Base-by-base conservation (phyloP, 2,329 filamentous ascomycete species). In the Mariannaea elegans region DNA sequence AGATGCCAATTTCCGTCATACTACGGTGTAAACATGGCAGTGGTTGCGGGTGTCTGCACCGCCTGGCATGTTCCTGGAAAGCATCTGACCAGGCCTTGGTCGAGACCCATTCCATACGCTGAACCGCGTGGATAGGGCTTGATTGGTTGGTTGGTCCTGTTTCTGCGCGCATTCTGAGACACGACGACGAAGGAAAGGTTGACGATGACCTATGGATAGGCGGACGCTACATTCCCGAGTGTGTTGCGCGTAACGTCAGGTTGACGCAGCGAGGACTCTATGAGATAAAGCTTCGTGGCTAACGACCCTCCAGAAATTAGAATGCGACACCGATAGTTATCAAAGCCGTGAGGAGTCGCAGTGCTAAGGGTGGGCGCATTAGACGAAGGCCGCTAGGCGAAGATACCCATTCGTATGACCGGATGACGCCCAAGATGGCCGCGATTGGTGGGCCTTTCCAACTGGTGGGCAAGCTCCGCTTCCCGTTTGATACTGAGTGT, bases 381-480 rank as follows among this genome's bases (percentile, higher is more conserved):
- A 32, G 53, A 58, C 59, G 54, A 65, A 56, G 55, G 50, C 57
- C 52, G 62, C 59, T 59, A 49, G 59, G 59, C 50, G 46, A 58
- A 65, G 59, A 67, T 34, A 47, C 51, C 44, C 16, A 50, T 70
- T 70, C 49, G 59, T 67, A 67, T 58, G 62, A 67, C 57, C 32
- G 56, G 36, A 65, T 64, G 67, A 67, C 50, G 55, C 49, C 64
- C 41, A 48, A 38, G 31, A 32, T 24, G 48, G 54, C 36, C 52
- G 50, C 60, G 64, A 70, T 70, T 70, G 67, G 67, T 58, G 60
- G 63, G 18, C 44, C 60, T 50, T 27, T 45, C 6, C 29, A 66
- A 59, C 53, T 34, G 60, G 47, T 24, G 48, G 19, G 18, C 44
- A 21, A 24, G 39, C 47, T 45, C 53, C 34, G 38, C 45, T 49